Evolutionary conservation across 2,329 filamentous ascomycete genomes (phyloP).

Genomic region (Curvularia lunata): DNA sequence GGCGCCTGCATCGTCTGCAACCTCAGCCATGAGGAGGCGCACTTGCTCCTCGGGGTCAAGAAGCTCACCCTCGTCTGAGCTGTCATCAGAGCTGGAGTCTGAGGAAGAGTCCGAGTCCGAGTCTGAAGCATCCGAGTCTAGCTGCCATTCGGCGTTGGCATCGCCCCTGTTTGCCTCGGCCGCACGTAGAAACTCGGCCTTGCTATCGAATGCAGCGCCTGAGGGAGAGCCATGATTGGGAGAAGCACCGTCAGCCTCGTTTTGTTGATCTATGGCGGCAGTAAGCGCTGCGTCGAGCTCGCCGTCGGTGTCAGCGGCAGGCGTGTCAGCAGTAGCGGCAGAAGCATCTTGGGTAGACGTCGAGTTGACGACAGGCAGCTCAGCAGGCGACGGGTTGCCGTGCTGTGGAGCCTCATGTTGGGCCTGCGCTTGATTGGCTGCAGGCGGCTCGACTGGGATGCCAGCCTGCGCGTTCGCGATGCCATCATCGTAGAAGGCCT

Average conservation of each 20-base stretch:
- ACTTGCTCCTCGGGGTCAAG: conserved; percentile 83
- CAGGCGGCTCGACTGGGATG: conserved; percentile 16
- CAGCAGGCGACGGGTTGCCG: conserved; percentile 35
- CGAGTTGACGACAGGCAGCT: conserved; percentile 30
- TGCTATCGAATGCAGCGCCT: conserved; percentile 29
- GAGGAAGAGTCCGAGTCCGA: conserved; percentile 55
- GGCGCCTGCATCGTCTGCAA: conserved; percentile 78
- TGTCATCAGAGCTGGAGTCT: conserved; percentile 57
- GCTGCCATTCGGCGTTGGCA: conserved; percentile 80
- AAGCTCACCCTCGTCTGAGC: conserved; percentile 62
- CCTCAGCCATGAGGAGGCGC: conserved; percentile 83
- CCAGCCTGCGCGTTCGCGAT: conserved; percentile 25
- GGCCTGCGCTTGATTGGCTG: conserved; percentile 31
- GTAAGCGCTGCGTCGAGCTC: conserved; percentile 26
- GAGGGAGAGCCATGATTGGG: background rate
- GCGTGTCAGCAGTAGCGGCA: conserved; percentile 17
- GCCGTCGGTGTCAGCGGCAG: conserved; percentile 24
- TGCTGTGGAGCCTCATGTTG: conserved; percentile 34
- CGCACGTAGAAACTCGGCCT: conserved; percentile 53
- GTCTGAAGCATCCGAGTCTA: conserved; percentile 66
- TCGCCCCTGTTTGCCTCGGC: conserved; percentile 56
- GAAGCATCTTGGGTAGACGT: conserved; percentile 32
- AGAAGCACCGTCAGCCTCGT: conserved; percentile 15
- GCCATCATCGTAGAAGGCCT: conserved; percentile 38
- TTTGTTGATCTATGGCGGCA: conserved; percentile 22